Percentiles rank a stretch among this genome's conserved stretches.
phyloP scores from a whole-genome alignment of 495 filamentous ascomycete genomes.

The Glarea lozoyensis region DNA sequence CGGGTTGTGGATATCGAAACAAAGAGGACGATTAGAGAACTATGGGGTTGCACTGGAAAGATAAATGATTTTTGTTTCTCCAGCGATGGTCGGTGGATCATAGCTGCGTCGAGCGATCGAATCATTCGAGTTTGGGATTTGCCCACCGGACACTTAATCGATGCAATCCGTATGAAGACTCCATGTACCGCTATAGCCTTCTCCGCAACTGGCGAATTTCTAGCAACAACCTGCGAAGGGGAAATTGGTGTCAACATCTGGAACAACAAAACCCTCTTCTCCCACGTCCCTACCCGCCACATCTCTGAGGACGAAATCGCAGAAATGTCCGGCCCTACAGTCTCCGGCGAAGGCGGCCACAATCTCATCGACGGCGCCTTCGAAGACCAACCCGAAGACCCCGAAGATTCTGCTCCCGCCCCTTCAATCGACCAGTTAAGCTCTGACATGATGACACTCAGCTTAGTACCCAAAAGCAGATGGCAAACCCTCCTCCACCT shows the following conservation, averaged over 20 bases:
- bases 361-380: slow-evolving; percentile 66
- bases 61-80: slow-evolving; percentile 89
- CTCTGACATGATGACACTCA: slow-evolving; percentile 74
- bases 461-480: slow-evolving; percentile 74
- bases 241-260: slow-evolving; percentile 85
- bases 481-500: slow-evolving; percentile 94
- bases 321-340: slow-evolving; percentile 52
- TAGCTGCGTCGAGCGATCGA: slow-evolving; percentile 77
- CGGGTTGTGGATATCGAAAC: slow-evolving; percentile 88
- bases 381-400: slow-evolving; percentile 38
- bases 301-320: slow-evolving; percentile 67
- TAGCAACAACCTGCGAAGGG: slow-evolving; percentile 80
- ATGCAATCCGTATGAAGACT: slow-evolving; percentile 67
- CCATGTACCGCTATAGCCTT: slow-evolving; percentile 79
- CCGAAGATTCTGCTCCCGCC: slow-evolving; percentile 34
- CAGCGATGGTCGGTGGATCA: slow-evolving; percentile 86
- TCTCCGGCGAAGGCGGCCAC: slow-evolving; percentile 76
- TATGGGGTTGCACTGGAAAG: slow-evolving; percentile 77
- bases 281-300: slow-evolving; percentile 72
- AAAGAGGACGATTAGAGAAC: slow-evolving; percentile 78
- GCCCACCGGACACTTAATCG: slow-evolving; percentile 89
- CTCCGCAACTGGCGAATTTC: slow-evolving; percentile 81
- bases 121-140: slow-evolving; percentile 88
- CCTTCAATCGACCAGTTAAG: slow-evolving; percentile 65
- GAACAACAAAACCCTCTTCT: slow-evolving; percentile 88